These are phyloP conservation scores for Candida glucosophila DNA, from an alignment of 1,139 yeast species.

Conservation along the genomic window DNA sequence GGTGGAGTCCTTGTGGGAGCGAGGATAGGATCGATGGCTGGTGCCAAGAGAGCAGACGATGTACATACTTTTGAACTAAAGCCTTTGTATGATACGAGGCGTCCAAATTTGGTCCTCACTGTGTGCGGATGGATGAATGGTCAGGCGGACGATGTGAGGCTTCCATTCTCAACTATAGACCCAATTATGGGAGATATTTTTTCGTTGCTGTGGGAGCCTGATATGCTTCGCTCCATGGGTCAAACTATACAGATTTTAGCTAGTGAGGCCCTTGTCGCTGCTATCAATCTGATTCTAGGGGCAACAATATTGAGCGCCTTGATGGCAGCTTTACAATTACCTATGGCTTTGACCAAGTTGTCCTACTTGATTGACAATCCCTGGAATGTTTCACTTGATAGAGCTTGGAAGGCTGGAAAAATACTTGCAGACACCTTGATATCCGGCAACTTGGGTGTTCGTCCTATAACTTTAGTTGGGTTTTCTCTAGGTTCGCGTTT, in stretches of 20 bases:
- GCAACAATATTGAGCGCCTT: slow-evolving; percentile 86
- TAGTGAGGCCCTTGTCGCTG: slow-evolving; percentile 84
- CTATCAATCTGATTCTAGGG: slow-evolving; percentile 91
- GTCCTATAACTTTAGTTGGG: slow-evolving; percentile 91
- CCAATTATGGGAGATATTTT: slow-evolving; percentile 96
- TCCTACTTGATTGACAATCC: slow-evolving; percentile 92
- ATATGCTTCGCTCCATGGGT: slow-evolving; percentile 92
- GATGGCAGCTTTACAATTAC: slow-evolving; percentile 92
- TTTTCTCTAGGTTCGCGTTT: slow-evolving; percentile 92
- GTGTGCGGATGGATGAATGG: slow-evolving; percentile 99
- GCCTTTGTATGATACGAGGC: slow-evolving; percentile 84
- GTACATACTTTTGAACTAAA: slow-evolving; percentile 90
- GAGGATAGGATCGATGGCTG: slow-evolving; percentile 76
- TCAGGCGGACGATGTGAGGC: slow-evolving; percentile 87
- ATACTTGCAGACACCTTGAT: slow-evolving; percentile 86
- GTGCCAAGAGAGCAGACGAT: slow-evolving; percentile 80
- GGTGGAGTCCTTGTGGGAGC: slow-evolving; percentile 92
- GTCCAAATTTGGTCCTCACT: slow-evolving; percentile 82
- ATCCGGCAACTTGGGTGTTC: slow-evolving; percentile 78
- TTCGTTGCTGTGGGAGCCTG: slow-evolving; percentile 96
- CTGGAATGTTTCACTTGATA: slow-evolving; percentile 92
- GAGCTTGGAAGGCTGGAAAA: slow-evolving; percentile 96
- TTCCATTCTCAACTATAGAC: slow-evolving; percentile 93
- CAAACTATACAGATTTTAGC: slow-evolving; percentile 92
- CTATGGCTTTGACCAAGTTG: slow-evolving; percentile 83